phyloP scores from a whole-genome alignment of 2,329 filamentous ascomycete species.

The Sclerotinia glacialis region DNA sequence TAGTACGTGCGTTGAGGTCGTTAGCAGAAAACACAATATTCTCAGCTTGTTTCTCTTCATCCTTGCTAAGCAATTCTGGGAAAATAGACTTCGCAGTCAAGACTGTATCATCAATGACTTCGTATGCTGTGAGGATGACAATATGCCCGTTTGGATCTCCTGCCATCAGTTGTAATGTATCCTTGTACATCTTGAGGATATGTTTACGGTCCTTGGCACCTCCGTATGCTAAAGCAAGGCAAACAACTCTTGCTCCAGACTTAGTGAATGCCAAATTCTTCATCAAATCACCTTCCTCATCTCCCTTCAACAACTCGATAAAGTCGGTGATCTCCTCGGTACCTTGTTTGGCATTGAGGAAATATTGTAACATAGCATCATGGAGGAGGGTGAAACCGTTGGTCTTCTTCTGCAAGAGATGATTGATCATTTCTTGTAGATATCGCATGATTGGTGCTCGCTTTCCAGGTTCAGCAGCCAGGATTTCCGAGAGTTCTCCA shows the following conservation, averaged over 20 bases:
- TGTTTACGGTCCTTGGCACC: slow-evolving; percentile 90
- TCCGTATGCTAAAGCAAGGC: slow-evolving; percentile 77
- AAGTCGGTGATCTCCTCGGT: slow-evolving; percentile 84
- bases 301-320: slow-evolving; percentile 83
- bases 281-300: slow-evolving; percentile 83
- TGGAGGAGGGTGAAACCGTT: slow-evolving; percentile 97
- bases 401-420: slow-evolving; percentile 91
- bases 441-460: slow-evolving; percentile 81
- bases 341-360: slow-evolving; percentile 71
- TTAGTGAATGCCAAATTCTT: slow-evolving; percentile 97
- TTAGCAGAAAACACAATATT: slow-evolving; percentile 64
- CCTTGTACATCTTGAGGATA: slow-evolving; percentile 85
- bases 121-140: slow-evolving; percentile 80
- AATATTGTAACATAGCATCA: slow-evolving; percentile 97
- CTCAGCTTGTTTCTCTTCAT: slow-evolving; percentile 58
- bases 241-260: slow-evolving; percentile 79
- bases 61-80: slow-evolving; percentile 76
- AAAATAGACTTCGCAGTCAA: slow-evolving; percentile 82
- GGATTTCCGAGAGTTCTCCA: slow-evolving; percentile 67
- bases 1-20: slow-evolving; percentile 61
- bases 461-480: slow-evolving; percentile 79
- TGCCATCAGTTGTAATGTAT: slow-evolving; percentile 81
- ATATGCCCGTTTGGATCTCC: slow-evolving; percentile 75
- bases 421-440: slow-evolving; percentile 82
- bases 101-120: slow-evolving; percentile 93